Conservation (phyloP, 306 rosid species). For the Datisca glomerata region DNA sequence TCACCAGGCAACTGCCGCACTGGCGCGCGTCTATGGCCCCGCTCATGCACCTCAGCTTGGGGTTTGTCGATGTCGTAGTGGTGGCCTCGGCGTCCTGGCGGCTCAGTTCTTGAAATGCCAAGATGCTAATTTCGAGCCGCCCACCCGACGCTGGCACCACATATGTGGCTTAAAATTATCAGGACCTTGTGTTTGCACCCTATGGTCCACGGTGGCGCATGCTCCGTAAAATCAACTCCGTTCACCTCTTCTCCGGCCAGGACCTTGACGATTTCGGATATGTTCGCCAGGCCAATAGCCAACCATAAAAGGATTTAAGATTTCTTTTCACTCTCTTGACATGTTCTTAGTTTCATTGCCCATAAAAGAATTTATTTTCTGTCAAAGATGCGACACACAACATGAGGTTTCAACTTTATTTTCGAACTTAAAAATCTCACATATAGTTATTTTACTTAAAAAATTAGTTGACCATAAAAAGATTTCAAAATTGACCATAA, state of each 20-base stretch:
- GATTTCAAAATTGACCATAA: too few species aligned
- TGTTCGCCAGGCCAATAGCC: conserved; percentile 77
- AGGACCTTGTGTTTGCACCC: conserved; percentile 72
- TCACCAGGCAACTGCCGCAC: conserved; percentile 52
- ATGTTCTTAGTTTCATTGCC: too few species aligned
- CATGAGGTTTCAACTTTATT: too few species aligned
- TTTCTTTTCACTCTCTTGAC: too few species aligned
- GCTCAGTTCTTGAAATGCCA: conserved; percentile 53
- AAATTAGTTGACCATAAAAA: too few species aligned
- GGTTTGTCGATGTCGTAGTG: conserved; percentile 50
- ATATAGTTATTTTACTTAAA: too few species aligned
- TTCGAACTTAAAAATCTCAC: too few species aligned
- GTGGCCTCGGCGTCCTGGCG: conserved; percentile 64
- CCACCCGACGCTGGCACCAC: conserved; percentile 79
- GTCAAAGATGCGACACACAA: too few species aligned
- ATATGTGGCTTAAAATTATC: conserved; percentile 53
- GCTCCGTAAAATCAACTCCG: conserved; percentile 58
- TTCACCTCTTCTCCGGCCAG: conserved; percentile 73
- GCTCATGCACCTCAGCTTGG: conserved; percentile 58
- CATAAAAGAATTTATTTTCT: too few species aligned
- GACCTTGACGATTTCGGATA: conserved; percentile 55
- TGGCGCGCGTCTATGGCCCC: conserved; percentile 60
- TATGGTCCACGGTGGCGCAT: conserved; percentile 73
- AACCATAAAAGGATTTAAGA: too few species aligned
- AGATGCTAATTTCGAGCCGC: conserved; percentile 57